phyloP scores from a whole-genome alignment of 306 rosid species.

The Corylus heterophylla region DNA sequence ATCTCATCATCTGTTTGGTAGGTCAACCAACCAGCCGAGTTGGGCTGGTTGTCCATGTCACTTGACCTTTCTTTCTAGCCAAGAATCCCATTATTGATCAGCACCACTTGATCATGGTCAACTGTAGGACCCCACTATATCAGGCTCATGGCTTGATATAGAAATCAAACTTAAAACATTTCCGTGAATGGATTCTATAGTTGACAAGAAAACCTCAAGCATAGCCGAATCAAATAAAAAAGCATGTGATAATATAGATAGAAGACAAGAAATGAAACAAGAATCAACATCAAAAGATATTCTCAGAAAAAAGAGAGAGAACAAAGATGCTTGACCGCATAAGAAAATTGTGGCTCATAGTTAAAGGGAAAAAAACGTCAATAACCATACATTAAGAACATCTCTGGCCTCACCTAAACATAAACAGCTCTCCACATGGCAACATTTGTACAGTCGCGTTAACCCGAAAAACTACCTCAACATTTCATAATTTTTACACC shows the following conservation, averaged over 20 bases:
- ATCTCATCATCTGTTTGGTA: too few species aligned
- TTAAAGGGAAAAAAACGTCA: conserved; percentile 34
- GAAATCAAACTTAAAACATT: background rate
- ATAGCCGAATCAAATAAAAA: background rate
- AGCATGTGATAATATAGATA: background rate
- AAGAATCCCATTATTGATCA: too few species aligned
- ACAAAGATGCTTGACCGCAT: conserved; percentile 3
- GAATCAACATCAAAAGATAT: background rate
- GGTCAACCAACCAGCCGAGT: too few species aligned
- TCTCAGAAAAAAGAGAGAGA: background rate
- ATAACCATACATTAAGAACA: conserved; percentile 53
- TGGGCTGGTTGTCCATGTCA: too few species aligned
- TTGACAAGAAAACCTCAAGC: background rate
- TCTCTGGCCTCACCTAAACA: conserved; percentile 60
- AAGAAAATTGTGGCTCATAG: conserved; percentile 26
- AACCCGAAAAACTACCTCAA: conserved; percentile 50
- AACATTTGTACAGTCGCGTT: conserved; percentile 32
- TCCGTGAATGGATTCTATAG: background rate
- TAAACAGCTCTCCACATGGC: conserved; percentile 66
- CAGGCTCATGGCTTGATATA: too few species aligned
- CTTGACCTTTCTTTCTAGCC: too few species aligned
- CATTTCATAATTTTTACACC: conserved; percentile 64
- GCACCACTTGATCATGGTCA: too few species aligned
- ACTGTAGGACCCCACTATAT: too few species aligned
- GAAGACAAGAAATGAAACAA: background rate